Conservation (phyloP, 257 asterid species). For the Fraxinus anomala region DNA sequence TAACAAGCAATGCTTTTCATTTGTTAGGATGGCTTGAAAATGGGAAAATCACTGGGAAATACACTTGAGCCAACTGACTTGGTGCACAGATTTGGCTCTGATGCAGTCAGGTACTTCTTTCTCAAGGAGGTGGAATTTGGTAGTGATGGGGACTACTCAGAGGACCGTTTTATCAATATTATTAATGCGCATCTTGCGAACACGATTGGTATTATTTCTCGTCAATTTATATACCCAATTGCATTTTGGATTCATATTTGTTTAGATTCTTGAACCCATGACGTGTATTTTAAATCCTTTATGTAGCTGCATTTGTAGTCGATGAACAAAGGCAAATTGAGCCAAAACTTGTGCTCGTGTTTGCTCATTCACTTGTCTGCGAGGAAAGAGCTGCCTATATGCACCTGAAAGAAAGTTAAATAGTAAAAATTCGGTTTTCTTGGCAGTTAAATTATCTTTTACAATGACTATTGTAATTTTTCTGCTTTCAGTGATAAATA, state of each 20-base stretch:
- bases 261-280: slow-evolving; percentile 12
- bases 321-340: slow-evolving; percentile 13
- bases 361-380: background rate
- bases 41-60: slow-evolving; percentile 96
- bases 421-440: background rate
- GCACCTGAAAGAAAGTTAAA: background rate
- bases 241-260: slow-evolving; percentile 10
- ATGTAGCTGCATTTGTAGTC: background rate
- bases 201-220: slow-evolving; percentile 67
- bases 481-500: background rate
- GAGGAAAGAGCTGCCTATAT: background rate
- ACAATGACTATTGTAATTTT: background rate
- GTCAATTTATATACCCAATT: slow-evolving; percentile 7
- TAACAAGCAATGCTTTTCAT: slow-evolving; percentile 39
- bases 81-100: slow-evolving; percentile 82
- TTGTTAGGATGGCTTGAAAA: slow-evolving; percentile 88
- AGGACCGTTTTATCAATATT: slow-evolving; percentile 81
- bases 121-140: slow-evolving; percentile 97
- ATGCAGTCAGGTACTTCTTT: slow-evolving; percentile 95
- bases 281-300: background rate
- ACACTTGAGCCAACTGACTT: slow-evolving; percentile 89
- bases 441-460: background rate
- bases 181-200: slow-evolving; percentile 93
- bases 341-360: background rate
- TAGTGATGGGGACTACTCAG: slow-evolving; percentile 93